Percentiles rank a stretch among this genome's conserved stretches.
Evolutionary conservation across 208 protist genomes (phyloP).

Genomic region (Leptomonas pyrrhocoris): DNA sequence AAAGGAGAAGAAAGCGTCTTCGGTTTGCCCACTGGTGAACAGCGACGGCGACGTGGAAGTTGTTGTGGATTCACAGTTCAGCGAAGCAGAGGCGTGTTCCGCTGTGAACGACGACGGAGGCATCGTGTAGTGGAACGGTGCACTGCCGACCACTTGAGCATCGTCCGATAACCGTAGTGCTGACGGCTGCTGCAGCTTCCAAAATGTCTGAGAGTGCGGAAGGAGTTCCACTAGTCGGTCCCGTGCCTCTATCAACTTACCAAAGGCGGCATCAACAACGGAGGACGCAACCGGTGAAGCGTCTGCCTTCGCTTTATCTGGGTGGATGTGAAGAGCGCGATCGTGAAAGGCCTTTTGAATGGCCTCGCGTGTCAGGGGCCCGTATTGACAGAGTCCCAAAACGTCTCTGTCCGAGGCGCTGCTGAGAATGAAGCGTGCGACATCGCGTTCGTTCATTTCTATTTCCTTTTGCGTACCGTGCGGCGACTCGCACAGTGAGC

Average conservation of each 20-base stretch:
- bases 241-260: conserved; percentile 6
- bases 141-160: too few species aligned
- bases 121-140: background rate
- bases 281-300: background rate
- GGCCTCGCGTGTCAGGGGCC: conserved; percentile 4
- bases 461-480: background rate
- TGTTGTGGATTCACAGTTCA: background rate
- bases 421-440: background rate
- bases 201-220: conserved; percentile 5
- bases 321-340: conserved; percentile 14
- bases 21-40: background rate
- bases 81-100: background rate
- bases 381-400: conserved; percentile 2
- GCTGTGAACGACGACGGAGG: background rate
- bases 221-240: conserved; percentile 14
- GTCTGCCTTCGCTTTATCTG: conserved; percentile 6
- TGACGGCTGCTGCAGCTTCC: conserved; percentile 1
- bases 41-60: background rate
- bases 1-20: background rate
- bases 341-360: conserved; percentile 15
- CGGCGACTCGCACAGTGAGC: background rate
- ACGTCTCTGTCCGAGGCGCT: conserved; percentile 16
- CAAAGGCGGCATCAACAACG: conserved; percentile 3
- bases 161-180: too few species aligned
- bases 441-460: background rate